Percentiles rank a stretch among this genome's conserved stretches.
Evolutionary conservation across 352 stramenopile species (phyloP).

Genomic region (Globisporangium rhizosaccharum): DNA sequence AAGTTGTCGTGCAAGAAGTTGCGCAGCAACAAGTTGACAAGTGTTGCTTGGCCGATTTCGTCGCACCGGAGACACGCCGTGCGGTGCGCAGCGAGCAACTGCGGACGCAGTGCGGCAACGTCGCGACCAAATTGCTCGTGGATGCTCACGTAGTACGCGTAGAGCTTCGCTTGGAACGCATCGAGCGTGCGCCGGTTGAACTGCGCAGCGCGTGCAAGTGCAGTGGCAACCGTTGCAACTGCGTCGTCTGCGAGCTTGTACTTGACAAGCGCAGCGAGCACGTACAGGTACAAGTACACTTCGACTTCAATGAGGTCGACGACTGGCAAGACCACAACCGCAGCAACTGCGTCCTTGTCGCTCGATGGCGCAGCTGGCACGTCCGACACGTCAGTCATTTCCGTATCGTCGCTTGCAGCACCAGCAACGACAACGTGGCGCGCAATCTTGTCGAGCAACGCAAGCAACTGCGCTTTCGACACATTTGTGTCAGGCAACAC

Average conservation of each 20-base stretch:
- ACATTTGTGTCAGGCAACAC: slow-evolving; percentile 58
- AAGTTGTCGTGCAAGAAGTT: slow-evolving; percentile 89
- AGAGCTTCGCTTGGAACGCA: slow-evolving; percentile 72
- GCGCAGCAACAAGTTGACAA: slow-evolving; percentile 89
- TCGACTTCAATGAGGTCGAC: slow-evolving; percentile 83
- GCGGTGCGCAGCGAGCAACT: slow-evolving; percentile 77
- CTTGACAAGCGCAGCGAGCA: slow-evolving; percentile 69
- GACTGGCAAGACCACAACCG: slow-evolving; percentile 30
- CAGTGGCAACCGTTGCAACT: slow-evolving; percentile 42
- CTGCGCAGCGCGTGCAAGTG: slow-evolving; percentile 58
- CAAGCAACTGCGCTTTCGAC: slow-evolving; percentile 47
- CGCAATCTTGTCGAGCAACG: slow-evolving; percentile 44
- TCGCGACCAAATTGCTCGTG: slow-evolving; percentile 64
- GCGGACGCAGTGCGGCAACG: slow-evolving; percentile 52
- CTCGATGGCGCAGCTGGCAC: slow-evolving; percentile 8
- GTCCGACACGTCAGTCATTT: slow-evolving; percentile 46
- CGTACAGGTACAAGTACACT: slow-evolving; percentile 78
- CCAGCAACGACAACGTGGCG: slow-evolving; percentile 27
- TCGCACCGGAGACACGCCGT: slow-evolving; percentile 87
- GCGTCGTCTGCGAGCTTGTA: slow-evolving; percentile 54
- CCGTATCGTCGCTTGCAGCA: slow-evolving; percentile 39
- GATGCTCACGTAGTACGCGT: slow-evolving; percentile 71
- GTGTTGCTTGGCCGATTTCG: slow-evolving; percentile 86
- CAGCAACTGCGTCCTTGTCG: slow-evolving; percentile 9
- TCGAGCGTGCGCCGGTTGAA: slow-evolving; percentile 82